Evolutionary conservation across 768 basidiomycete species (phyloP).

Genomic region (Dentipellis sp.): DNA sequence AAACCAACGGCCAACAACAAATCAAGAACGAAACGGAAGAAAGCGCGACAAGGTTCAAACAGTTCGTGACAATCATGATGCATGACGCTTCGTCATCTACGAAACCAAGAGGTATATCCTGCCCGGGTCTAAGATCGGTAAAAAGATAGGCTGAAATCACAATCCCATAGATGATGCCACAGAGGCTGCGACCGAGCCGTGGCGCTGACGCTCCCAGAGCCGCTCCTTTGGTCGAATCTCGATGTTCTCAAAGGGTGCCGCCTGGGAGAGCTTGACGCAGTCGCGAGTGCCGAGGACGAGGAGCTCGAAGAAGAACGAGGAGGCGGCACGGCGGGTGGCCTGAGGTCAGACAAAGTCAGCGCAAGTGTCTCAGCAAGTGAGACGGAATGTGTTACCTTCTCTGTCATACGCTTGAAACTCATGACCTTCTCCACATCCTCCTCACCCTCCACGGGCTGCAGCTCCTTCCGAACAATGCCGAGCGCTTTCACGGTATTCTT

Average conservation of each 20-base stretch:
- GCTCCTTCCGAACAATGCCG: conserved; percentile 60
- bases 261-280: conserved; percentile 75
- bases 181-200: conserved; percentile 36
- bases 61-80: neutral
- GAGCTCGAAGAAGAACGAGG: conserved; percentile 96
- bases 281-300: conserved; percentile 92
- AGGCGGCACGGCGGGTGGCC: conserved; percentile 87
- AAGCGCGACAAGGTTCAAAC: neutral
- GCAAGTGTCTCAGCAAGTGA: neutral
- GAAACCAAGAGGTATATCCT: no score
- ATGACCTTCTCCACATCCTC: conserved; percentile 47
- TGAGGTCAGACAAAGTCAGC: conserved; percentile 20
- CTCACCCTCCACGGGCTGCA: conserved; percentile 44
- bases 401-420: conserved; percentile 71
- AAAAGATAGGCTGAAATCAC: conserved; percentile 10
- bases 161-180: conserved; percentile 34
- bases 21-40: neutral
- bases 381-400: conserved; percentile 44
- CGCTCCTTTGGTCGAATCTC: conserved; percentile 72
- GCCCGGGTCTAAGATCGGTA: neutral
- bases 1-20: neutral
- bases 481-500: conserved; percentile 85
- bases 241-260: conserved; percentile 75
- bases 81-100: neutral
- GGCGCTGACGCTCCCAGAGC: conserved; percentile 70